Percentiles rank a stretch among this genome's conserved stretches.
phyloP scores from a whole-genome alignment of 306 rosid genomes.

The Parietaria judaica region DNA sequence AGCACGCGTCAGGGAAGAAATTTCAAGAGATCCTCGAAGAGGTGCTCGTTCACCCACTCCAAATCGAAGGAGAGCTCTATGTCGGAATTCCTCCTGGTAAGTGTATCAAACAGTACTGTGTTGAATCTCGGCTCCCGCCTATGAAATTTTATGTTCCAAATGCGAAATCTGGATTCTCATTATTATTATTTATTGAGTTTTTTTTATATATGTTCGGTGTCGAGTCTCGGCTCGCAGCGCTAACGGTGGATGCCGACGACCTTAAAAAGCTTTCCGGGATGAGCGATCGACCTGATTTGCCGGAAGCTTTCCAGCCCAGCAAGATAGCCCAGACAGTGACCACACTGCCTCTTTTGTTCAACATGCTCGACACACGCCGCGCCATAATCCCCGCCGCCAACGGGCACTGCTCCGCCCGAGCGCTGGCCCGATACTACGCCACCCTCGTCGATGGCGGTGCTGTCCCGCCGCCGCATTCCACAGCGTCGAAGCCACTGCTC shows the following conservation, averaged over 20 bases:
- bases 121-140: no score
- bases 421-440: constrained; percentile 94
- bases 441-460: constrained; percentile 74
- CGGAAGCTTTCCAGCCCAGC: constrained; percentile 65
- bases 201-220: constrained; percentile 41
- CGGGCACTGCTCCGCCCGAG: constrained; percentile 92
- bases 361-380: constrained; percentile 67
- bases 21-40: constrained; percentile 93
- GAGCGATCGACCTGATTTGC: constrained; percentile 41
- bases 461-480: constrained; percentile 73
- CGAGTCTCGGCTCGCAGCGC: constrained; percentile 89
- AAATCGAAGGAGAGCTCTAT: constrained; percentile 80
- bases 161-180: neutral
- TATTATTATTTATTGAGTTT: constrained; percentile 15
- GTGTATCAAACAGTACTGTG: constrained; percentile 14
- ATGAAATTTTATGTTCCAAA: neutral
- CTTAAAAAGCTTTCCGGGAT: constrained; percentile 42
- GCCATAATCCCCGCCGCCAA: constrained; percentile 93
- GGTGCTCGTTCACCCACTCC: constrained; percentile 72
- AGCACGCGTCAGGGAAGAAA: constrained; percentile 87
- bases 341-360: constrained; percentile 47
- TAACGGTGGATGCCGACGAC: constrained; percentile 51
- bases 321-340: constrained; percentile 41
- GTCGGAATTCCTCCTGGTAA: constrained; percentile 97
- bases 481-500: constrained; percentile 58